Evolutionary conservation across 306 rosid species (phyloP), one percentile per base, ranked within the genome.

Genomic region (Astragalus glycyphyllos): DNA sequence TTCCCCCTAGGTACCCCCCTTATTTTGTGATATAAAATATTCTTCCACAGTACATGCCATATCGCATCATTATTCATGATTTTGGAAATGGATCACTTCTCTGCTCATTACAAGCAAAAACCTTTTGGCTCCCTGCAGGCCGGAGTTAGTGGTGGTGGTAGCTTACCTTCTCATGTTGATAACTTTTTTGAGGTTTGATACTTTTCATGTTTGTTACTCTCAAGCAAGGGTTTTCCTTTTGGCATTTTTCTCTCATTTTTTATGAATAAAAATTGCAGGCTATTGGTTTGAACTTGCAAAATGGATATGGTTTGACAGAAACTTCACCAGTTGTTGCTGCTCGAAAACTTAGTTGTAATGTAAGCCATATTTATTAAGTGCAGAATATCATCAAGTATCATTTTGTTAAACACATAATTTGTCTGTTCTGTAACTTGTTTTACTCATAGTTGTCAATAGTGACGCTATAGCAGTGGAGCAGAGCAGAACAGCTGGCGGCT

Each of bases 261-360:
- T 55, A 11, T 5, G 4, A 68, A 72, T 68, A 11, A 54, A 79
- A 42, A n/a, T n/a, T 79, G 75, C 87, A 94, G 98, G 97, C 96
- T 73, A 89, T 94, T 77, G 94, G 85, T 26, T 81, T 94, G 76
- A 90, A 74, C 77, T 71, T 94, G 63, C 98, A 88, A 78, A 94
- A 94, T 73, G 98, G 97, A 69, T 94, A 90, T 76, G 98, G 98
- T 80, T 84, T 94, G 73, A 94, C 98, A 53, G 98, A 94, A 80
- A 74, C 90, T 60, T 83, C 98, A 46, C 98, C 98, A 17, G 98
- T 83, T 81, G 1, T 75, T 80, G 87, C 97, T 83, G 94, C 89
- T 79, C 92, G 98, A 34, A 73, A 65, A 65, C 94, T 74, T 74
- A 80, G 79, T 71, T 86, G 84, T 77, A 91, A 94, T 66, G 98